A percentile compares a stretch with the other conserved stretches of the same genome.
Evolutionary conservation across 129 eudicot species (phyloP).

Genomic region (Flaveria bidentis): DNA sequence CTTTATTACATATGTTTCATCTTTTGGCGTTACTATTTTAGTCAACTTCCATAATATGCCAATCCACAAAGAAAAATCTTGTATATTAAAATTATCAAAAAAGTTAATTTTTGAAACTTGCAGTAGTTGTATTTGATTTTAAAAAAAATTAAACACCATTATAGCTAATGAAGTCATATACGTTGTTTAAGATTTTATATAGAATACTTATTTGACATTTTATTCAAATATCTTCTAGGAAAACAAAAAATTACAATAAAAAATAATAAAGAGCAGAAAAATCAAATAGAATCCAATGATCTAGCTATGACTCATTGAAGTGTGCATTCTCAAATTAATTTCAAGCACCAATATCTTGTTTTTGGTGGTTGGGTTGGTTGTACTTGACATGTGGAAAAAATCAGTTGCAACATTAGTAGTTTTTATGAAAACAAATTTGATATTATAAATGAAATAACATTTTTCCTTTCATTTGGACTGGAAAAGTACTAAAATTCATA

Average conservation of each 20-base stretch:
- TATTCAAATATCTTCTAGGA: neutral
- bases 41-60: too few species aligned
- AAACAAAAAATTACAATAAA: neutral
- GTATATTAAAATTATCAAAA: too few species aligned
- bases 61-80: too few species aligned
- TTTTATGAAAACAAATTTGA: neutral
- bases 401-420: neutral
- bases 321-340: conserved; percentile 22
- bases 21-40: too few species aligned
- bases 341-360: conserved; percentile 34
- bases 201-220: neutral
- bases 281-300: conserved; percentile 29
- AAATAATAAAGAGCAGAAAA: neutral
- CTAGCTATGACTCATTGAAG: conserved; percentile 38
- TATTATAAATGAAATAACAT: neutral
- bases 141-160: neutral
- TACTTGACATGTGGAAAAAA: conserved; percentile 18
- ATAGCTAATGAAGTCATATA: neutral
- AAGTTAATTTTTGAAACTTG: too few species aligned
- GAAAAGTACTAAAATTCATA: too few species aligned
- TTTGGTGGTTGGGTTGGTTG: conserved; percentile 40
- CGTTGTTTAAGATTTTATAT: neutral
- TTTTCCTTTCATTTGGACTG: neutral
- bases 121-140: too few species aligned
- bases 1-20: too few species aligned